phyloP scores from a whole-genome alignment of 139 green algal genomes.

The Mychonastes homosphaera region DNA sequence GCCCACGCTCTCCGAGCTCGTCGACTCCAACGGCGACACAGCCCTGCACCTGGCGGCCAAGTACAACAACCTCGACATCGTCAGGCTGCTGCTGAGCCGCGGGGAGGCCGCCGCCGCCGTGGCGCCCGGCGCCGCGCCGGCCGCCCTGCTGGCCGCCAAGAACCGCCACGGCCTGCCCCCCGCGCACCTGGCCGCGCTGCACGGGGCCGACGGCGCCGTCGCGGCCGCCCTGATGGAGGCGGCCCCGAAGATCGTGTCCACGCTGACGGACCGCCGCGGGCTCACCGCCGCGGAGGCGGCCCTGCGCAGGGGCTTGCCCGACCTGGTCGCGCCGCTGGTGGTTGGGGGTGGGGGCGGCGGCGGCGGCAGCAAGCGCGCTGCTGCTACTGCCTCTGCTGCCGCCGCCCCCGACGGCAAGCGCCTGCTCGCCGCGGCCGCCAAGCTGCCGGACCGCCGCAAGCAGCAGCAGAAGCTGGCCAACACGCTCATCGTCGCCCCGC shows the following conservation, averaged over 20 bases:
- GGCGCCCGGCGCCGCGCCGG: too few species aligned
- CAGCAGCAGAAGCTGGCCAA: not conserved
- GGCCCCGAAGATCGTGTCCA: too few species aligned
- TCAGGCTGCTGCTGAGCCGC: conserved; percentile 16
- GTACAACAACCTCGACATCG: conserved; percentile 12
- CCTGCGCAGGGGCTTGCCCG: not conserved
- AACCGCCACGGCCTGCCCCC: too few species aligned
- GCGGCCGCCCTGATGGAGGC: too few species aligned
- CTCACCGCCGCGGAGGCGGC: not conserved
- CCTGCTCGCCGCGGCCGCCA: not conserved
- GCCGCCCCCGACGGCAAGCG: too few species aligned
- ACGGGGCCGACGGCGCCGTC: too few species aligned
- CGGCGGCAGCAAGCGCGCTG: not conserved
- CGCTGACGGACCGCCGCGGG: too few species aligned
- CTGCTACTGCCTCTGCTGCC: conserved; percentile 17
- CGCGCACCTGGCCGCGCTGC: too few species aligned
- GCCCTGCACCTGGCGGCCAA: conserved; percentile 54
- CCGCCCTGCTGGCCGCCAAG: too few species aligned
- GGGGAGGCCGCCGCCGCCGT: not conserved
- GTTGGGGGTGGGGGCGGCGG: not conserved
- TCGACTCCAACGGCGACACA: conserved; percentile 60
- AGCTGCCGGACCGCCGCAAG: conserved; percentile 2
- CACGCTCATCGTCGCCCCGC: conserved; percentile 54
- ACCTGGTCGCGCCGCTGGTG: conserved; percentile 18
- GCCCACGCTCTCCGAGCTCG: not conserved